A percentile compares a stretch with the other conserved stretches of the same genome.
Evolutionary conservation across 208 protist species (phyloP).

Genomic region (Lotmaria passim): DNA sequence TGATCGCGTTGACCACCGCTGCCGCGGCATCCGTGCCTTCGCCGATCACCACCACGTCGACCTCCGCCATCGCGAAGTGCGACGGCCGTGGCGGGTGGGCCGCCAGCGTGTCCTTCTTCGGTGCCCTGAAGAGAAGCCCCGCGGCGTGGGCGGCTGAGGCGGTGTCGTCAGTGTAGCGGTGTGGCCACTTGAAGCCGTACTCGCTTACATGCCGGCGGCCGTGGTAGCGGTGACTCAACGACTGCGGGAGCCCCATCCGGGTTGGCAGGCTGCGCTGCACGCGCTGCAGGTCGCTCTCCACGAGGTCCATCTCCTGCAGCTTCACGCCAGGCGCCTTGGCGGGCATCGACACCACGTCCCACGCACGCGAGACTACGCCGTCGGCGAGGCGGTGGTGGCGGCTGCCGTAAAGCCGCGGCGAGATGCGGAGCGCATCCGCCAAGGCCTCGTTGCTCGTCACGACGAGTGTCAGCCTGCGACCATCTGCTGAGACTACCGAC

Average conservation of each 20-base stretch:
- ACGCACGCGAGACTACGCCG: conserved; percentile 71
- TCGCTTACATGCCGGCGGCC: conserved; percentile 76
- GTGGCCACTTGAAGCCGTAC: conserved; percentile 82
- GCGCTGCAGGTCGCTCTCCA: conserved; percentile 61
- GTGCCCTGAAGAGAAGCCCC: conserved; percentile 78
- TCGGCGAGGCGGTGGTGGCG: conserved; percentile 84
- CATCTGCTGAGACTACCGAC: conserved; percentile 67
- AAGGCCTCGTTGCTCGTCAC: conserved; percentile 49
- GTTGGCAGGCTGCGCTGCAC: conserved; percentile 74
- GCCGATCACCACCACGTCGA: conserved; percentile 72
- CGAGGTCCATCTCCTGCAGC: conserved; percentile 46
- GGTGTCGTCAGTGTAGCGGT: conserved; percentile 74
- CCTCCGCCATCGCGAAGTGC: conserved; percentile 46
- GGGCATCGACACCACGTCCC: conserved; percentile 76
- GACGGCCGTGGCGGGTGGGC: conserved; percentile 57
- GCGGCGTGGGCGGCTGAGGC: conserved; percentile 63
- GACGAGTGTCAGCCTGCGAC: conserved; percentile 62
- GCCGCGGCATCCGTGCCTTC: conserved; percentile 48
- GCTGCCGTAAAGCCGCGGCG: conserved; percentile 74
- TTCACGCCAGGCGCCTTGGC: conserved; percentile 1
- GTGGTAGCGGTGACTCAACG: conserved; percentile 77
- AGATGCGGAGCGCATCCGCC: conserved; percentile 67
- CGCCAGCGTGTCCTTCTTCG: conserved; percentile 47
- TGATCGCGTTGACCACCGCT: conserved; percentile 52
- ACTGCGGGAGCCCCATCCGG: conserved; percentile 66